phyloP scores from a whole-genome alignment of 495 filamentous ascomycete species.

The Recurvomyces mirabilis region DNA sequence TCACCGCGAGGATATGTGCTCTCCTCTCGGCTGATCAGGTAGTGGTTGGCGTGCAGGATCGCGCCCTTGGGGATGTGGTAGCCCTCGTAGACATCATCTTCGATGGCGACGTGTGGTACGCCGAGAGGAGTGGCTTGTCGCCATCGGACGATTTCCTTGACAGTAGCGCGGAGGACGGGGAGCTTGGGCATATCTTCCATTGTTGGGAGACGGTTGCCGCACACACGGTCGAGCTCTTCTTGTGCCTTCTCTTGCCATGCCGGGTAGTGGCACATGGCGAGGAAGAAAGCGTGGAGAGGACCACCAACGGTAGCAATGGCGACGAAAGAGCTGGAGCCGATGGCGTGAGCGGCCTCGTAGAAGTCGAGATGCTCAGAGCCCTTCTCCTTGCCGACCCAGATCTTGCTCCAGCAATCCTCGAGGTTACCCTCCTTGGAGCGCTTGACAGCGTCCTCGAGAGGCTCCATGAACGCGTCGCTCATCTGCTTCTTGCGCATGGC shows the following conservation, averaged over 20 bases:
- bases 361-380: slow-evolving; percentile 23
- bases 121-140: slow-evolving; percentile 27
- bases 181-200: slow-evolving; percentile 28
- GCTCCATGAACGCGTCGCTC: slow-evolving; percentile 27
- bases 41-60: slow-evolving; percentile 32
- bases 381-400: slow-evolving; percentile 21
- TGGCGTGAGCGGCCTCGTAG: slow-evolving; percentile 32
- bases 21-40: slow-evolving; percentile 16
- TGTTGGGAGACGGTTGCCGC: slow-evolving; percentile 32
- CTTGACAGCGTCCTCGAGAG: slow-evolving; percentile 24
- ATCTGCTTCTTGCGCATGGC: slow-evolving; percentile 26
- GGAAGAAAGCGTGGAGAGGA: slow-evolving; percentile 44
- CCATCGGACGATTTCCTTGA: slow-evolving; percentile 55
- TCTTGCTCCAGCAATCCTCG: slow-evolving; percentile 21
- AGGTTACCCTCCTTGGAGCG: slow-evolving; percentile 18
- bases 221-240: slow-evolving; percentile 42
- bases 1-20: slow-evolving; percentile 32
- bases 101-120: slow-evolving; percentile 16
- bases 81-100: slow-evolving; percentile 26
- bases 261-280: slow-evolving; percentile 51
- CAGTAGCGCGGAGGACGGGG: slow-evolving; percentile 40
- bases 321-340: slow-evolving; percentile 33
- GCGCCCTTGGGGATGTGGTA: slow-evolving; percentile 38
- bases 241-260: slow-evolving; percentile 43
- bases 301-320: slow-evolving; percentile 36